A percentile compares a stretch with the other conserved stretches of the same genome.
These are phyloP conservation scores for Rehmannia glutinosa DNA, from an alignment of 257 asterid genomes.

Conservation along the genomic window DNA sequence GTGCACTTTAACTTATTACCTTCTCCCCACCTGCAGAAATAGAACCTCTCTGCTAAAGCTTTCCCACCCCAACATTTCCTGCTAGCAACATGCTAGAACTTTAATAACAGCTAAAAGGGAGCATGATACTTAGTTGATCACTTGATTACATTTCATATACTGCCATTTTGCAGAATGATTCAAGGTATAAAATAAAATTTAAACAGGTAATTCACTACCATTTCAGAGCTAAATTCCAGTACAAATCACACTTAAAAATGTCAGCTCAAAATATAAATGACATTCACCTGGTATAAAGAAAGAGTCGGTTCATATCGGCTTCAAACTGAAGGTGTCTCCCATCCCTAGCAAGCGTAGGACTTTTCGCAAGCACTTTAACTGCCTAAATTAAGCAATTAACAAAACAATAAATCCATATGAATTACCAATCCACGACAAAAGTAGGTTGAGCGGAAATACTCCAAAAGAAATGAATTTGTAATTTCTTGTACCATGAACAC, in stretches of 20 bases:
- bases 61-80: no score
- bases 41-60: no score
- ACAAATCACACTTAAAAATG: slow-evolving; percentile 1
- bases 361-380: slow-evolving; percentile 85
- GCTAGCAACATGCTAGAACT: no score
- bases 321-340: slow-evolving; percentile 72
- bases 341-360: slow-evolving; percentile 65
- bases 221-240: no score
- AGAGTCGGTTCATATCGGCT: slow-evolving; percentile 75
- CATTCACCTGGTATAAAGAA: slow-evolving; percentile 74
- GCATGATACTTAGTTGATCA: no score
- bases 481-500: not conserved
- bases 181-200: not conserved
- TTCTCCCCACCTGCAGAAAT: no score
- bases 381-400: slow-evolving; percentile 40
- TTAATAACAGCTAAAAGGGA: no score
- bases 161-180: not conserved
- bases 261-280: not conserved
- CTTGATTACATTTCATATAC: not conserved
- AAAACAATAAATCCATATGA: not conserved
- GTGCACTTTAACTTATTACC: no score
- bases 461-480: not conserved
- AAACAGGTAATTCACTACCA: not conserved
- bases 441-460: not conserved
- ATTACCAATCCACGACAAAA: not conserved